Percentiles rank a stretch among this genome's conserved stretches.
phyloP scores from a whole-genome alignment of 805 yeast genomes.

The Ogataea degrootiae region DNA sequence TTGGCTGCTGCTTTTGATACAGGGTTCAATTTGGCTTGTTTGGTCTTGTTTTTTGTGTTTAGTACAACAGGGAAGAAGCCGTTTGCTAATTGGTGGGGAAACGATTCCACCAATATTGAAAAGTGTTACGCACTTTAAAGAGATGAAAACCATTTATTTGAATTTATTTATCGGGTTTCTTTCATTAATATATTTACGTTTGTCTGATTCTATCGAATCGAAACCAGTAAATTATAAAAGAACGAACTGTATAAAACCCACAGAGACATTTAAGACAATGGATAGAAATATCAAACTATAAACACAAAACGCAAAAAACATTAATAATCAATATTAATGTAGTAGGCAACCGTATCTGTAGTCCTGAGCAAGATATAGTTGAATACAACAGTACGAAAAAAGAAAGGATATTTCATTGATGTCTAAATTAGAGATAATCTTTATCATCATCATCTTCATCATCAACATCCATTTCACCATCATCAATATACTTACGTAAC shows the following conservation, averaged over 20 bases:
- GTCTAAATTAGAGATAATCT: too few species aligned
- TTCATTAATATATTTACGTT: neutral
- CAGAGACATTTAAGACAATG: too few species aligned
- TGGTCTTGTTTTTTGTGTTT: slow-evolving; percentile 34
- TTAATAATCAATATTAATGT: too few species aligned
- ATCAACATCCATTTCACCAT: slow-evolving; percentile 16
- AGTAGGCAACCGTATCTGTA: too few species aligned
- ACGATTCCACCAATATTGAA: slow-evolving; percentile 38
- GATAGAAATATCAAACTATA: too few species aligned
- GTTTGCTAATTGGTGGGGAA: slow-evolving; percentile 48
- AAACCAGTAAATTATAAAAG: too few species aligned
- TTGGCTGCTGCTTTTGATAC: slow-evolving; percentile 50
- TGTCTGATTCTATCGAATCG: too few species aligned
- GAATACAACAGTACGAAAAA: too few species aligned
- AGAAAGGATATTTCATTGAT: neutral
- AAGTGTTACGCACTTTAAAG: slow-evolving; percentile 38
- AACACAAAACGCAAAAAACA: too few species aligned
- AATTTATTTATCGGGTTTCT: too few species aligned
- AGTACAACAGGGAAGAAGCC: slow-evolving; percentile 11
- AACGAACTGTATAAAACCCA: too few species aligned
- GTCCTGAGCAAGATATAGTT: too few species aligned
- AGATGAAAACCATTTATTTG: neutral
- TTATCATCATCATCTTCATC: neutral
- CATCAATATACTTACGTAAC: slow-evolving; percentile 32
- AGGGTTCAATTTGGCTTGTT: slow-evolving; percentile 40